Conservation (phyloP, 1,139 yeast genomes). For the Lodderomyces parapsilosis region DNA sequence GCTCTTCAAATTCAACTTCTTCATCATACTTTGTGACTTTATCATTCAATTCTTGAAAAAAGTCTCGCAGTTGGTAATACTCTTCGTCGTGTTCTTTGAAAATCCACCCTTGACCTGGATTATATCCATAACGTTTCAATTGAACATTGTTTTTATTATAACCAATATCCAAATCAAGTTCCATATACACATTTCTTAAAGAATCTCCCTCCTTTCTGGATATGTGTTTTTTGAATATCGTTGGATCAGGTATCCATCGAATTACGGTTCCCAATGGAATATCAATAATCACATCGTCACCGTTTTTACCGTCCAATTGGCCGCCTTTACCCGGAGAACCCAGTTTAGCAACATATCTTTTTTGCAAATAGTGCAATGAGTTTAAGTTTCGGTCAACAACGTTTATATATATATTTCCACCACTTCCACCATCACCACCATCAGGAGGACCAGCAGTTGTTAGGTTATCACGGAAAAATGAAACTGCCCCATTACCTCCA, state of each 20-base stretch:
- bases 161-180: slow-evolving; percentile 19
- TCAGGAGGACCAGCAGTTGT: slow-evolving; percentile 90
- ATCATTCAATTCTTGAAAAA: slow-evolving; percentile 61
- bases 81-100: slow-evolving; percentile 74
- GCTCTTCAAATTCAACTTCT: slow-evolving; percentile 60
- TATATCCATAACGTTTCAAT: slow-evolving; percentile 53
- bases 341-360: slow-evolving; percentile 65
- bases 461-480: slow-evolving; percentile 85
- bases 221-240: slow-evolving; percentile 37
- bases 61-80: slow-evolving; percentile 62
- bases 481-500: slow-evolving; percentile 88
- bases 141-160: slow-evolving; percentile 38
- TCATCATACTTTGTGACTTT: slow-evolving; percentile 66
- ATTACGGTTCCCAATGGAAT: slow-evolving; percentile 92
- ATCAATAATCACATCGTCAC: slow-evolving; percentile 73
- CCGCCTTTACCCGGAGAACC: slow-evolving; percentile 73
- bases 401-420: slow-evolving; percentile 82
- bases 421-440: slow-evolving; percentile 97
- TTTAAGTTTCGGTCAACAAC: slow-evolving; percentile 66
- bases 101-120: slow-evolving; percentile 82
- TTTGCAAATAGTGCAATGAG: slow-evolving; percentile 67
- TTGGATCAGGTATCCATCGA: slow-evolving; percentile 83
- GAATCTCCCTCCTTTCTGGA: slow-evolving; percentile 24
- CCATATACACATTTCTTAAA: slow-evolving; percentile 28
- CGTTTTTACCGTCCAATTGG: slow-evolving; percentile 82